Percentiles rank a stretch among this genome's conserved stretches.
phyloP scores from a whole-genome alignment of 257 asterid species.

The Paraleonurus japonicus region DNA sequence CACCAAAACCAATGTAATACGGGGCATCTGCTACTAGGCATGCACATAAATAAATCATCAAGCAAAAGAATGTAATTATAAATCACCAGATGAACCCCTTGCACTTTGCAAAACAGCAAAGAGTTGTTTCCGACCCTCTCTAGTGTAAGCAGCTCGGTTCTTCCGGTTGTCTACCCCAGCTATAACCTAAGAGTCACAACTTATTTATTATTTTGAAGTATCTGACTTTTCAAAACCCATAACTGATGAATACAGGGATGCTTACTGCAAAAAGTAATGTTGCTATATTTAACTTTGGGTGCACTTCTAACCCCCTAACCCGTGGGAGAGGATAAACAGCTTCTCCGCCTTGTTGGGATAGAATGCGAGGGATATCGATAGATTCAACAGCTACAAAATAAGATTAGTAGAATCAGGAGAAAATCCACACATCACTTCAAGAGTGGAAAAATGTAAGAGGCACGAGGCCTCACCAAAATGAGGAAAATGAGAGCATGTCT shows the following conservation, averaged over 20 bases:
- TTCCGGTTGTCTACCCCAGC: constrained; percentile 77
- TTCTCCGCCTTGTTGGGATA: constrained; percentile 99
- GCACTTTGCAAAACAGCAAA: constrained; percentile 98
- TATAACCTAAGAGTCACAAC: constrained; percentile 57
- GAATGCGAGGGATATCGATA: constrained; percentile 91
- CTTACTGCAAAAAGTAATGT: constrained; percentile 87
- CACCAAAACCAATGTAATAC: constrained; percentile 16
- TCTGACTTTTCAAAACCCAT: constrained; percentile 19
- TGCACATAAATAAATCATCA: constrained; percentile 22
- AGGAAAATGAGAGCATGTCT: constrained; percentile 19
- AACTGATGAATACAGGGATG: constrained; percentile 17
- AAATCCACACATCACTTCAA: constrained; percentile 1
- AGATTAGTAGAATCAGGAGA: constrained; percentile 25
- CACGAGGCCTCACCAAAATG: neutral
- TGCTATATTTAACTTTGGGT: constrained; percentile 84
- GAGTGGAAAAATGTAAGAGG: constrained; percentile 6
- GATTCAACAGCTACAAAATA: constrained; percentile 81
- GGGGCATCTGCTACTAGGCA: constrained; percentile 14
- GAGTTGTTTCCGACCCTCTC: constrained; percentile 96
- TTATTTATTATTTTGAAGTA: constrained; percentile 12
- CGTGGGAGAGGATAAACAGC: constrained; percentile 96
- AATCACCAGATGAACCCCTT: constrained; percentile 96
- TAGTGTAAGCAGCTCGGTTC: constrained; percentile 82
- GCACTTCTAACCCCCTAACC: constrained; percentile 88
- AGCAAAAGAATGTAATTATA: constrained; percentile 14